Evolutionary conservation across 2,329 filamentous ascomycete genomes (phyloP).

Genomic region (Trichoderma atroviride): DNA sequence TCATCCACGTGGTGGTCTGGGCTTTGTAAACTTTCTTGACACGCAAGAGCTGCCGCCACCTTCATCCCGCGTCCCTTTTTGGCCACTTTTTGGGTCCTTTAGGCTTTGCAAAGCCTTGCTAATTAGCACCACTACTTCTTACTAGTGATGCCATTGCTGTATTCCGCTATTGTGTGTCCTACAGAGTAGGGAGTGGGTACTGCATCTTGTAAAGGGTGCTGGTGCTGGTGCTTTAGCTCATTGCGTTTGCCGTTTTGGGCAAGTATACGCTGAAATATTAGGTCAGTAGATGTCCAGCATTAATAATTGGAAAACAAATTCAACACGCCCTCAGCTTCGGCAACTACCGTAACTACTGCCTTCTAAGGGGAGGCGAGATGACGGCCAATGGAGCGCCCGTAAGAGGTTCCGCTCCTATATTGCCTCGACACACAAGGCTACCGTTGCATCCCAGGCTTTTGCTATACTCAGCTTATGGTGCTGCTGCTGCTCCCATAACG

Average conservation of each 20-base stretch:
- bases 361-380: not conserved
- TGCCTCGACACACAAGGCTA: not conserved
- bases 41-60: conserved; percentile 10
- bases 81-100: not conserved
- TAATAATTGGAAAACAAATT: not conserved
- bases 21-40: not conserved
- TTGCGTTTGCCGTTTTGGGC: conserved; percentile 6
- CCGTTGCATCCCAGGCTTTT: not conserved
- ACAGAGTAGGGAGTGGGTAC: not conserved
- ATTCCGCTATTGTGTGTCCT: too few relatives aligned
- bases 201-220: too few relatives aligned
- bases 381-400: not conserved
- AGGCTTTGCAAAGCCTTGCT: not conserved
- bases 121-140: not conserved
- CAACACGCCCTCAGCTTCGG: not conserved
- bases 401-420: not conserved
- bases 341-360: not conserved
- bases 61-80: not conserved
- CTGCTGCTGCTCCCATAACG: not conserved
- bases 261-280: not conserved
- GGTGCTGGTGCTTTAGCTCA: not conserved
- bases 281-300: not conserved
- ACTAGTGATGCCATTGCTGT: not conserved
- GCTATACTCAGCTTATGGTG: conserved; percentile 20
- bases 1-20: not conserved